Evolutionary conservation across 495 filamentous ascomycete species (phyloP).

Genomic region (Penicillium antarcticum): DNA sequence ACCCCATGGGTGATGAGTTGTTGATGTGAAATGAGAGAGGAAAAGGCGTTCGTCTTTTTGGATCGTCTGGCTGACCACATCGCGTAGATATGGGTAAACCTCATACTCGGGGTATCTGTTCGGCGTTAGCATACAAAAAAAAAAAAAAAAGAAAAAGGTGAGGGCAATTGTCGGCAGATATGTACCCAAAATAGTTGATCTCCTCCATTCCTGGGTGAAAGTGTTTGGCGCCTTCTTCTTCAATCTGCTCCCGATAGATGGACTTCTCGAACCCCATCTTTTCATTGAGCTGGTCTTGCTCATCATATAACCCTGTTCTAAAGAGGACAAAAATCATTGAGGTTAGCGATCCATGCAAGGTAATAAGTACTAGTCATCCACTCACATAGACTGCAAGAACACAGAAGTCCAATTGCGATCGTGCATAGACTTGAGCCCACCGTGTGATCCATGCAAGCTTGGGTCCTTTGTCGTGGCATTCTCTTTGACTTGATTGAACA

Average conservation of each 20-base stretch:
- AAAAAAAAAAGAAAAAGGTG: too few relatives aligned
- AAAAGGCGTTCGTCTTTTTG: constrained; percentile 31
- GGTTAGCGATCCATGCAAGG: too few relatives aligned
- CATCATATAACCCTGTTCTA: constrained; percentile 34
- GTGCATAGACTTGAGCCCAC: constrained; percentile 2
- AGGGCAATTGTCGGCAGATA: background rate
- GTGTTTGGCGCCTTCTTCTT: constrained; percentile 20
- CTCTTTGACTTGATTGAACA: constrained; percentile 34
- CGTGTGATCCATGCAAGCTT: background rate
- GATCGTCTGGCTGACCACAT: constrained; percentile 29
- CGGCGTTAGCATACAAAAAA: background rate
- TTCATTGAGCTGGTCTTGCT: constrained; percentile 27
- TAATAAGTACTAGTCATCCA: too few relatives aligned
- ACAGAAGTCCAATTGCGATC: constrained; percentile 32
- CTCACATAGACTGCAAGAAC: constrained; percentile 32
- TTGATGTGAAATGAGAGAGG: constrained; percentile 38
- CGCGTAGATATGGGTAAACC: constrained; percentile 19
- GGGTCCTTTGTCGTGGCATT: background rate
- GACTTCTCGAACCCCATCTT: constrained; percentile 34
- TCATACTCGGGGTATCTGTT: constrained; percentile 15
- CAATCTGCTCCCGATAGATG: constrained; percentile 29
- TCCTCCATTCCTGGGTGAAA: constrained; percentile 25
- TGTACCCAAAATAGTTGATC: constrained; percentile 42
- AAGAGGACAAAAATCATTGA: too few relatives aligned
- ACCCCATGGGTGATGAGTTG: constrained; percentile 39